These are phyloP conservation scores for Colletotrichum sp. DNA, from an alignment of 2,329 filamentous ascomycete genomes.

Conservation along the genomic window DNA sequence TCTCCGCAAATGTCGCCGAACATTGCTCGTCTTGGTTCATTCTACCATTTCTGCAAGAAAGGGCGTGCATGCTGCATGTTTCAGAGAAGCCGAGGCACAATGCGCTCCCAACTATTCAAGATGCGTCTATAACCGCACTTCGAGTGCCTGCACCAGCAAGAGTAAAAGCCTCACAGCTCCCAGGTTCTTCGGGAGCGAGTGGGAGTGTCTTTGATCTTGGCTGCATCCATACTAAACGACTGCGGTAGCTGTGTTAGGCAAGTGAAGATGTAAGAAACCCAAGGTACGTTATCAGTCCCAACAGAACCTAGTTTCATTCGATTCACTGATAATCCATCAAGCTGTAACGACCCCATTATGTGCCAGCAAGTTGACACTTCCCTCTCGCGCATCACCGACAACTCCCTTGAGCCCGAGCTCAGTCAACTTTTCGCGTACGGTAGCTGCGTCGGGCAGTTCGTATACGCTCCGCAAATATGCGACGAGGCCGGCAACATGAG, in stretches of 20 bases:
- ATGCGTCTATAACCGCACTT: constrained; percentile 27
- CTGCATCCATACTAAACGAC: background rate
- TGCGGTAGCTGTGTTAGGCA: background rate
- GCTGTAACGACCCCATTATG: background rate
- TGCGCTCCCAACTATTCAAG: background rate
- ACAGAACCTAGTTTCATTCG: background rate
- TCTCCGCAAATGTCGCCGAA: background rate
- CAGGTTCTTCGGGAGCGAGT: background rate
- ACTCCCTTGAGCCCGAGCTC: background rate
- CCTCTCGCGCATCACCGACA: background rate
- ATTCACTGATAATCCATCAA: background rate
- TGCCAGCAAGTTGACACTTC: background rate
- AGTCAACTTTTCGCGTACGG: background rate
- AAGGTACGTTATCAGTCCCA: background rate
- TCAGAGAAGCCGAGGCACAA: background rate
- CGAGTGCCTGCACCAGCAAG: background rate
- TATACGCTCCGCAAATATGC: background rate
- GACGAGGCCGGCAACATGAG: background rate
- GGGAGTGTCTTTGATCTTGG: background rate
- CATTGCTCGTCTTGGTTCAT: background rate
- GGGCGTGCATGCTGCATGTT: background rate
- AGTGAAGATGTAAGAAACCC: background rate
- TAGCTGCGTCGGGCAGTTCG: background rate
- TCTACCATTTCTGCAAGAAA: background rate
- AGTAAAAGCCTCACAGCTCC: background rate